phyloP scores from a whole-genome alignment of 2,329 filamentous ascomycete species.

The Gremmenia infestans region DNA sequence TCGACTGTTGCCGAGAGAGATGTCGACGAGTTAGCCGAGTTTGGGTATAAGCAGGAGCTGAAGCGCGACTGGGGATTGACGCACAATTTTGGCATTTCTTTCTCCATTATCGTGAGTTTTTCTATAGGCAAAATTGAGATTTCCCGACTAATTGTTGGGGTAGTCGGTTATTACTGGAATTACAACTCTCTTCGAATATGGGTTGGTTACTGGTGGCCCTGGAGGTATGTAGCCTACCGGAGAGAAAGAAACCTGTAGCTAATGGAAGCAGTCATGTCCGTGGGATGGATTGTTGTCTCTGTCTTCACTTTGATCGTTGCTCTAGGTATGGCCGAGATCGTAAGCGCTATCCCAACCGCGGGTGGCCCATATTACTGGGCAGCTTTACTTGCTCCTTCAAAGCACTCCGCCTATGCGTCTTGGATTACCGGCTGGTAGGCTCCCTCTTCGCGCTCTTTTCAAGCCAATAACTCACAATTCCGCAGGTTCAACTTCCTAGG shows the following conservation, averaged over 20 bases:
- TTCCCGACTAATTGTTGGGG: slow-evolving; percentile 1
- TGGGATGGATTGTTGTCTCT: slow-evolving; percentile 51
- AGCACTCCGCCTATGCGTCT: slow-evolving; percentile 39
- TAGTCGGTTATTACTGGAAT: slow-evolving; percentile 55
- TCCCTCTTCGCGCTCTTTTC: background rate
- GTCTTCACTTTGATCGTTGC: slow-evolving; percentile 53
- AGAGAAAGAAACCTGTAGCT: slow-evolving; percentile 1
- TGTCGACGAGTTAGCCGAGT: slow-evolving; percentile 47
- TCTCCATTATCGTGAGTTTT: slow-evolving; percentile 51
- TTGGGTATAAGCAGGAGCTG: slow-evolving; percentile 57
- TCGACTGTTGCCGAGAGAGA: slow-evolving; percentile 32
- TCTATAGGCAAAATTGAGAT: background rate
- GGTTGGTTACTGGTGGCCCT: slow-evolving; percentile 49
- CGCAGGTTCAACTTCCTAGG: slow-evolving; percentile 43
- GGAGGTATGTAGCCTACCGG: slow-evolving; percentile 40
- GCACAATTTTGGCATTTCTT: slow-evolving; percentile 58
- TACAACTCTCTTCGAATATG: slow-evolving; percentile 54
- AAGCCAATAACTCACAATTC: background rate
- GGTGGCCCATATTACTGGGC: slow-evolving; percentile 59
- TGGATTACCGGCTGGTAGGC: slow-evolving; percentile 43
- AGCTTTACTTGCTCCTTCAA: slow-evolving; percentile 48
- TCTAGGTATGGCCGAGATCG: slow-evolving; percentile 53
- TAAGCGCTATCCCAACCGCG: slow-evolving; percentile 52
- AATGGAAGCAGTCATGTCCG: slow-evolving; percentile 41
- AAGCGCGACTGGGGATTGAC: slow-evolving; percentile 52